Evolutionary conservation across 2,329 filamentous ascomycete species (phyloP).

Genomic region (Exophiala alcalophila): DNA sequence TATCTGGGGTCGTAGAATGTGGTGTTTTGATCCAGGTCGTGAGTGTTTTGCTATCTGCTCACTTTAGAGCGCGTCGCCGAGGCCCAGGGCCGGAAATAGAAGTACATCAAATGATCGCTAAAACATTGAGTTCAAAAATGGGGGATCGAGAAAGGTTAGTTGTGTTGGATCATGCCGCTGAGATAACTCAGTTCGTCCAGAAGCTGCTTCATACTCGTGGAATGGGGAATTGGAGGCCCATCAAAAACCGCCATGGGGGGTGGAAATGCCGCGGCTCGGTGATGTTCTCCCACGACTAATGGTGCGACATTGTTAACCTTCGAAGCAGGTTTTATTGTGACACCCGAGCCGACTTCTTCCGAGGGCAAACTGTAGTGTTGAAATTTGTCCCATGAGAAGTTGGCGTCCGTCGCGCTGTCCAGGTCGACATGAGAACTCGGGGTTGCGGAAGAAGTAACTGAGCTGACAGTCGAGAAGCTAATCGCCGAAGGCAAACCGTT

Average conservation of each 20-base stretch:
- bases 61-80: neutral
- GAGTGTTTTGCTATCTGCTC: no score
- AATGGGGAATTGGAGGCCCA: constrained; percentile 30
- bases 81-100: neutral
- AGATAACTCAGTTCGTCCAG: constrained; percentile 53
- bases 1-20: no score
- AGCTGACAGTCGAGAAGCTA: constrained; percentile 40
- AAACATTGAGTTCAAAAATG: neutral
- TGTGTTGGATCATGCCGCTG: constrained; percentile 43
- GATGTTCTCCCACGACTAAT: constrained; percentile 19
- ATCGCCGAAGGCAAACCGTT: constrained; percentile 28
- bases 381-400: constrained; percentile 21
- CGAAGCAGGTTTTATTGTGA: constrained; percentile 20
- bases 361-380: constrained; percentile 29
- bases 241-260: constrained; percentile 5
- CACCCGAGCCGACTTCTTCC: constrained; percentile 21
- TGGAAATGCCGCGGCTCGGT: constrained; percentile 21
- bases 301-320: constrained; percentile 3
- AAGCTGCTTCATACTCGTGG: constrained; percentile 46
- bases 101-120: neutral
- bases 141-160: constrained; percentile 33
- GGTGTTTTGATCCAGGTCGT: no score
- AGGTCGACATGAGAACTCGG: constrained; percentile 22
- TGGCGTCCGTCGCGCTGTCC: constrained; percentile 13
- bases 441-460: constrained; percentile 30